phyloP scores from a whole-genome alignment of 2,329 filamentous ascomycete genomes.

The Arthroderma uncinatum region DNA sequence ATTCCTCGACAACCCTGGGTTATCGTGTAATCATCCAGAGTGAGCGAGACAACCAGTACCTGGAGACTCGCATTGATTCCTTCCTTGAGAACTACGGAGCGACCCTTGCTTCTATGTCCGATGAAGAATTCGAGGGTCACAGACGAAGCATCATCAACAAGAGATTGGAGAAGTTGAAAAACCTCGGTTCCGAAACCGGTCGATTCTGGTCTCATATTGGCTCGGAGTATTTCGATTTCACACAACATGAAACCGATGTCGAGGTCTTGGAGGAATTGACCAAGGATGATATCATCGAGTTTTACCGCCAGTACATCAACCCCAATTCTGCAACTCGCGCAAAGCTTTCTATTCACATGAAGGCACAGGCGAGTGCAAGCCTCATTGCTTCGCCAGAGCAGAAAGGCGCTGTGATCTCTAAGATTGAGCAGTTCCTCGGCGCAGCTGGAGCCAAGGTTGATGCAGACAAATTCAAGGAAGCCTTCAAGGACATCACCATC shows the following conservation, averaged over 20 bases:
- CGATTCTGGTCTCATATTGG: conserved; percentile 78
- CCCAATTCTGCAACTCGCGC: conserved; percentile 61
- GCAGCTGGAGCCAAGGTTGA: conserved; percentile 38
- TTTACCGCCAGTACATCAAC: conserved; percentile 64
- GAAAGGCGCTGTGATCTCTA: conserved; percentile 30
- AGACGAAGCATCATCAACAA: conserved; percentile 82
- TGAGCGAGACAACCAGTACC: conserved; percentile 69
- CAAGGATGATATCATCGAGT: conserved; percentile 68
- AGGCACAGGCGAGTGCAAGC: conserved; percentile 55
- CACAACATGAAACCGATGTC: conserved; percentile 69
- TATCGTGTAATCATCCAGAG: conserved; percentile 90
- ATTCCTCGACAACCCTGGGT: conserved; percentile 65
- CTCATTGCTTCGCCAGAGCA: conserved; percentile 22
- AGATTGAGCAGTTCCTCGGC: conserved; percentile 38
- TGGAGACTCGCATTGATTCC: conserved; percentile 76
- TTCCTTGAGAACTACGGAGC: conserved; percentile 62
- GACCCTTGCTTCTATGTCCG: conserved; percentile 62
- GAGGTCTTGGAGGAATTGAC: conserved; percentile 60
- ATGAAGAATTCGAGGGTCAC: conserved; percentile 77
- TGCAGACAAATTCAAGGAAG: conserved; percentile 30
- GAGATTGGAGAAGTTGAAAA: conserved; percentile 82
- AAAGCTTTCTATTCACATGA: conserved; percentile 75
- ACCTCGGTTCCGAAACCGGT: conserved; percentile 70
- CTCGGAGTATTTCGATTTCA: conserved; percentile 81
- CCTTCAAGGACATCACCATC: conserved; percentile 38